Evolutionary conservation across 805 yeast genomes (phyloP).

Genomic region (Scheffersomyces ergatensis): DNA sequence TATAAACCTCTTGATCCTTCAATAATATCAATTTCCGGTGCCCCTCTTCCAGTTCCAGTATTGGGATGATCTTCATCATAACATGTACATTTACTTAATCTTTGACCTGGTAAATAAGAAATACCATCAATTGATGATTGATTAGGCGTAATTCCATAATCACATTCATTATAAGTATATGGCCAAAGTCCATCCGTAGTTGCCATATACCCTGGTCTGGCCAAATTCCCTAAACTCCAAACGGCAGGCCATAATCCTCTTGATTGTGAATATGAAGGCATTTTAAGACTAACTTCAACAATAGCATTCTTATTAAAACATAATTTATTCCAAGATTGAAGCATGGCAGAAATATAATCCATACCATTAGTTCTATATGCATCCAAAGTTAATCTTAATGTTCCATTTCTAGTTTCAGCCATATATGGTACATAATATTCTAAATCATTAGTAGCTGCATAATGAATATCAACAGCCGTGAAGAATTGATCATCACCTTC

Average conservation of each 20-base stretch:
- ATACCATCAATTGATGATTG: slow-evolving; percentile 40
- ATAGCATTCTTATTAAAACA: slow-evolving; percentile 30
- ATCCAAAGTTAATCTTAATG: slow-evolving; percentile 28
- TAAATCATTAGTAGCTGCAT: slow-evolving; percentile 36
- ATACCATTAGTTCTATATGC: slow-evolving; percentile 27
- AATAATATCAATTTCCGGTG: slow-evolving; percentile 27
- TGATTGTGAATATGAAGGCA: slow-evolving; percentile 30
- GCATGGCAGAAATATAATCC: slow-evolving; percentile 33
- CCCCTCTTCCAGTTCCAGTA: slow-evolving; percentile 36
- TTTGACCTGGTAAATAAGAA: slow-evolving; percentile 37
- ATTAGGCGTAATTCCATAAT: slow-evolving; percentile 35
- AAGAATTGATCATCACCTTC: slow-evolving; percentile 39
- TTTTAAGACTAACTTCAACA: slow-evolving; percentile 24
- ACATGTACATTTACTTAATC: slow-evolving; percentile 31
- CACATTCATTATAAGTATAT: slow-evolving; percentile 35
- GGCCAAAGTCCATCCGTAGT: slow-evolving; percentile 41
- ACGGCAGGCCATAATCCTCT: slow-evolving; percentile 39
- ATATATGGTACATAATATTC: slow-evolving; percentile 41
- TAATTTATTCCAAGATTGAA: slow-evolving; percentile 34
- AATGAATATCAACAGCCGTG: slow-evolving; percentile 33
- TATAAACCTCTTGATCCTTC: slow-evolving; percentile 17
- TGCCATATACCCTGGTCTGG: slow-evolving; percentile 34
- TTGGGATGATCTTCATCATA: slow-evolving; percentile 36
- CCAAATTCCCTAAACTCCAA: slow-evolving; percentile 39
- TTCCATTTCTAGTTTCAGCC: slow-evolving; percentile 31